Percentiles rank a stretch among this genome's conserved stretches.
phyloP scores from a whole-genome alignment of 805 yeast genomes.

The Wickerhamomyces pijperi region DNA sequence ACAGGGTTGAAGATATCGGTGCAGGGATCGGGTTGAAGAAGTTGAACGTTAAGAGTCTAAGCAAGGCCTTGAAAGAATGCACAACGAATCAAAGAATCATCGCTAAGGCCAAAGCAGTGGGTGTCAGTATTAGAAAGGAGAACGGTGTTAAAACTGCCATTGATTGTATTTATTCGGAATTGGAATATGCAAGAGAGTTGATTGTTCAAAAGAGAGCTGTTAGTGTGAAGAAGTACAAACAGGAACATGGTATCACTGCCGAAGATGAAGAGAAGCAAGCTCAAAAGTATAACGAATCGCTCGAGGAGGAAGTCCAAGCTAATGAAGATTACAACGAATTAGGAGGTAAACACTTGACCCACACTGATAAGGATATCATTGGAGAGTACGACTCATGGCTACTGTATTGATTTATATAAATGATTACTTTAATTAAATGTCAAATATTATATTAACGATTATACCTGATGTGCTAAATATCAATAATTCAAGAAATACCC shows the following conservation, averaged over 20 bases:
- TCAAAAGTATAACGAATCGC: not conserved
- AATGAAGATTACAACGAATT: not conserved
- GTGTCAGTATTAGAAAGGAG: constrained; percentile 57
- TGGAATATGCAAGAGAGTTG: constrained; percentile 63
- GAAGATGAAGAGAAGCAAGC: too few relatives aligned
- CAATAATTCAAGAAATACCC: too few relatives aligned
- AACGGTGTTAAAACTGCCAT: constrained; percentile 75
- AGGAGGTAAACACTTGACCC: not conserved
- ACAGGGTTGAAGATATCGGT: constrained; percentile 79
- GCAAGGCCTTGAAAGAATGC: constrained; percentile 59
- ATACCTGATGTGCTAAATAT: too few relatives aligned
- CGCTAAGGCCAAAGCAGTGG: constrained; percentile 54
- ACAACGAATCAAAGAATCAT: constrained; percentile 56
- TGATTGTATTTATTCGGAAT: constrained; percentile 62
- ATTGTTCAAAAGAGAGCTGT: constrained; percentile 32
- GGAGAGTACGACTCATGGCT: not conserved
- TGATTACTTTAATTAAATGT: too few relatives aligned
- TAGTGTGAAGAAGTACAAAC: not conserved
- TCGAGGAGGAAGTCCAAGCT: not conserved
- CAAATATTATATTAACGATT: too few relatives aligned
- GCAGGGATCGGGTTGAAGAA: constrained; percentile 66
- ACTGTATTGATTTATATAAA: not conserved
- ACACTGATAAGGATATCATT: not conserved
- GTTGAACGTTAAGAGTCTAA: constrained; percentile 49
- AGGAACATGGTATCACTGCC: not conserved